Percentiles rank a stretch among this genome's conserved stretches.
Conservation (phyloP, 257 asterid species). For the Anisodus tanguticus region DNA sequence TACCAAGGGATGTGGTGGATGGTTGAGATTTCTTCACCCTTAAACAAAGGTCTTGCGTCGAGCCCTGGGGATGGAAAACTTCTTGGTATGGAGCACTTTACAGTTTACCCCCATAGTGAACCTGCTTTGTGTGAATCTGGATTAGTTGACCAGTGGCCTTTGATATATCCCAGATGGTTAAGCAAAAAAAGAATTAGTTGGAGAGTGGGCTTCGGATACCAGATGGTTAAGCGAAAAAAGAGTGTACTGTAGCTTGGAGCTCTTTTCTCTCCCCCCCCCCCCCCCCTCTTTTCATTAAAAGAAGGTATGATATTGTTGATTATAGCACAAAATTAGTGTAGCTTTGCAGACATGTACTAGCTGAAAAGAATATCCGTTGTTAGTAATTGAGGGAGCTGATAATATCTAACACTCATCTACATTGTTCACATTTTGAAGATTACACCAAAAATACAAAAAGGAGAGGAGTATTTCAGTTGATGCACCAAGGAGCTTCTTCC, state of each 20-base stretch:
- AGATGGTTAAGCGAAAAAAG: neutral
- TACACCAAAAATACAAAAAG: neutral
- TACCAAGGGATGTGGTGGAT: neutral
- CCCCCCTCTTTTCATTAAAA: too few relatives aligned
- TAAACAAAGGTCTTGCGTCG: neutral
- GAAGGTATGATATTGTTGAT: neutral
- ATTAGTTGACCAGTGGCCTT: neutral
- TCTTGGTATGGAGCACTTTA: neutral
- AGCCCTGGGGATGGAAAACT: neutral
- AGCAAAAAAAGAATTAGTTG: neutral
- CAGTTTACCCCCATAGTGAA: neutral
- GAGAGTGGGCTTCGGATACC: neutral
- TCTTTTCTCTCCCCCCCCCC: neutral
- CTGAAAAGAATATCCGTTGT: neutral
- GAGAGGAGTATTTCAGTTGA: neutral
- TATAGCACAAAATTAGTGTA: neutral
- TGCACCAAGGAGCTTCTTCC: neutral
- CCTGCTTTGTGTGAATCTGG: neutral
- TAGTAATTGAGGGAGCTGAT: neutral
- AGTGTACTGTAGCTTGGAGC: neutral
- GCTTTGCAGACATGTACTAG: neutral
- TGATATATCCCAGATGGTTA: neutral
- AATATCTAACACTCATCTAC: neutral
- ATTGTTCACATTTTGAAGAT: slow-evolving; percentile 1
- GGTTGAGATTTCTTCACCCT: neutral